phyloP scores from a whole-genome alignment of 768 basidiomycete genomes.

The Piloderma croceum region DNA sequence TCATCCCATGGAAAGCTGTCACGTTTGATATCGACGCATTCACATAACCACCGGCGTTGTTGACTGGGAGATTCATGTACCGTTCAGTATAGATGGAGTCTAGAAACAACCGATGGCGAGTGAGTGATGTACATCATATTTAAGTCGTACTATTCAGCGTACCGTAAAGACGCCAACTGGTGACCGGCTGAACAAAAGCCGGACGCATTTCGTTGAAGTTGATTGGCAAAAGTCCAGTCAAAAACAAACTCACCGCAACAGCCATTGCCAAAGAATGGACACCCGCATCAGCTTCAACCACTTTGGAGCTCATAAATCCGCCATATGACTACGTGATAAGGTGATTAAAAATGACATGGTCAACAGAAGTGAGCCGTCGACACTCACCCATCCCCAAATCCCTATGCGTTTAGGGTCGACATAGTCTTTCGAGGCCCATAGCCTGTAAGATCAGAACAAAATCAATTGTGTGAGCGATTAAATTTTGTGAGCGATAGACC shows the following conservation, averaged over 20 bases:
- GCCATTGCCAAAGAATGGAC: constrained; percentile 90
- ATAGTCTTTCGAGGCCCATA: constrained; percentile 83
- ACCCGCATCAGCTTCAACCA: constrained; percentile 84
- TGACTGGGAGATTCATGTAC: constrained; percentile 82
- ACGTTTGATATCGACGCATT: constrained; percentile 87
- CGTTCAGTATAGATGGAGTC: constrained; percentile 97
- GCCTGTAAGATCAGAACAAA: constrained; percentile 31
- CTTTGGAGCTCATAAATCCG: constrained; percentile 92
- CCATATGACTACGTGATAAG: constrained; percentile 70
- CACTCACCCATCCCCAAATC: constrained; percentile 94
- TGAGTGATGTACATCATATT: constrained; percentile 2
- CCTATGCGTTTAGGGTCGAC: constrained; percentile 87
- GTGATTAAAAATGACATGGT: neutral
- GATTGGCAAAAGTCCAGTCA: constrained; percentile 1
- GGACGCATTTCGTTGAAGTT: constrained; percentile 7
- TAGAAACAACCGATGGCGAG: too few species aligned
- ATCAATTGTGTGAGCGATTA: neutral
- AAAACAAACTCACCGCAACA: constrained; percentile 60
- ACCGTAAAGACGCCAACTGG: constrained; percentile 82
- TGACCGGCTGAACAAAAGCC: constrained; percentile 58
- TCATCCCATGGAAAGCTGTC: constrained; percentile 73
- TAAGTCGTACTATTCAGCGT: constrained; percentile 16
- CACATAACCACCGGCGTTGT: constrained; percentile 83
- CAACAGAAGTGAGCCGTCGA: neutral
- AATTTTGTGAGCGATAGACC: constrained; percentile 3